These are phyloP conservation scores for Diplodia sapinea DNA, from an alignment of 2,329 filamentous ascomycete genomes.

Conservation along the genomic window DNA sequence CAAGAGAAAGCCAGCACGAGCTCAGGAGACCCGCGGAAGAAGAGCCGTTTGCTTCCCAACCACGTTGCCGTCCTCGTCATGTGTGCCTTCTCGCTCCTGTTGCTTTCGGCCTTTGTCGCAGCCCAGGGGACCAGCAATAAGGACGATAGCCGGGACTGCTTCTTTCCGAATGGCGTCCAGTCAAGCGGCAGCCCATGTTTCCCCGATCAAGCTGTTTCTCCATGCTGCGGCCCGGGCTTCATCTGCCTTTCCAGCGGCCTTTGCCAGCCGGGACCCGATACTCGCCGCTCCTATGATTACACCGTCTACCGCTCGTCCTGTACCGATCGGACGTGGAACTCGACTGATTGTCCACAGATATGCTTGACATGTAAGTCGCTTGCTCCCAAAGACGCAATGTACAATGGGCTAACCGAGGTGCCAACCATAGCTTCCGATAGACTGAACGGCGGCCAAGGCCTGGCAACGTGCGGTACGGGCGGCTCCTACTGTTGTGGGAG, in stretches of 20 bases:
- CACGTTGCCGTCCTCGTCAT: background rate
- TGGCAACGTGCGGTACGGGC: constrained; percentile 34
- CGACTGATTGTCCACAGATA: constrained; percentile 35
- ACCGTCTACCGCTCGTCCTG: constrained; percentile 37
- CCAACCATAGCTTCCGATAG: constrained; percentile 26
- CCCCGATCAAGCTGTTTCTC: constrained; percentile 34
- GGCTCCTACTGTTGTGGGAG: constrained; percentile 35
- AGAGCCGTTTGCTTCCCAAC: too few species aligned
- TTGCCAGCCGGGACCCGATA: constrained; percentile 35
- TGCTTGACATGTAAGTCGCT: constrained; percentile 36
- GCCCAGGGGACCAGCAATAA: constrained; percentile 23
- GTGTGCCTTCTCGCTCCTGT: background rate
- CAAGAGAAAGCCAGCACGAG: background rate
- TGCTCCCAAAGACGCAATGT: background rate
- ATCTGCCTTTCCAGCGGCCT: constrained; percentile 38
- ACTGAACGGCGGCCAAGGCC: constrained; percentile 35
- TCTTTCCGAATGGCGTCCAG: constrained; percentile 36
- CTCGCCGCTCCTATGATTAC: constrained; percentile 33
- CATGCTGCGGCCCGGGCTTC: constrained; percentile 38
- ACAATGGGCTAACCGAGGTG: constrained; percentile 20
- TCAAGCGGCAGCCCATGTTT: constrained; percentile 35
- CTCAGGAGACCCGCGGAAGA: background rate
- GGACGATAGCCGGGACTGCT: constrained; percentile 34
- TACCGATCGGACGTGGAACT: constrained; percentile 37
- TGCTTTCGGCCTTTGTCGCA: background rate